A percentile compares a stretch with the other conserved stretches of the same genome.
Evolutionary conservation across 75 land plant genomes (phyloP).

Genomic region (Selaginella moellendorffii): DNA sequence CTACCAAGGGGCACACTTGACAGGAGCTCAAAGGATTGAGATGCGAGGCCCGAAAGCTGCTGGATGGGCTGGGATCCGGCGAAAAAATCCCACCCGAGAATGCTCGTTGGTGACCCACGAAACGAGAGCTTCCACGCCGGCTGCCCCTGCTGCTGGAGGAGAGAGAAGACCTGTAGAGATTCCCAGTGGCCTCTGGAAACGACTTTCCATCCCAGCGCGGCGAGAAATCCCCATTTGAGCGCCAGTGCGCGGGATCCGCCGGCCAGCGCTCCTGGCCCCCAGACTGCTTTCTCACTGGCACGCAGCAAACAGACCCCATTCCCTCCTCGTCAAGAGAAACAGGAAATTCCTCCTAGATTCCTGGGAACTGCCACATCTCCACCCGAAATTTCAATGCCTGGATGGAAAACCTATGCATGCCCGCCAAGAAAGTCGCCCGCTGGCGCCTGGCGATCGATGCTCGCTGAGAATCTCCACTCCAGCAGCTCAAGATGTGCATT

Average conservation of each 20-base stretch:
- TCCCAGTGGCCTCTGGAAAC: neutral
- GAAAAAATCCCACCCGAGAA: neutral
- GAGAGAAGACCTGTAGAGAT: neutral
- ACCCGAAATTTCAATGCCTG: no score
- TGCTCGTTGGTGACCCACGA: neutral
- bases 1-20: neutral
- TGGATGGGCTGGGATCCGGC: neutral
- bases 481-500: no score
- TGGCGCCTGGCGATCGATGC: no score
- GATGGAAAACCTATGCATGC: no score
- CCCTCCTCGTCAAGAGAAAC: no score
- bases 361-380: no score
- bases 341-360: no score
- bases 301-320: neutral
- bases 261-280: neutral
- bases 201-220: no score
- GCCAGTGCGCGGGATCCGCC: neutral
- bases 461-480: no score
- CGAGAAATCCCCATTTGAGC: neutral
- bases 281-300: neutral
- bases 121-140: neutral
- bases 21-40: neutral
- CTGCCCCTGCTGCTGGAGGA: neutral
- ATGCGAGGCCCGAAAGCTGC: neutral
- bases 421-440: no score